Evolutionary conservation across 345 rosid genomes (phyloP).

Genomic region (Eucalyptus curtisii): DNA sequence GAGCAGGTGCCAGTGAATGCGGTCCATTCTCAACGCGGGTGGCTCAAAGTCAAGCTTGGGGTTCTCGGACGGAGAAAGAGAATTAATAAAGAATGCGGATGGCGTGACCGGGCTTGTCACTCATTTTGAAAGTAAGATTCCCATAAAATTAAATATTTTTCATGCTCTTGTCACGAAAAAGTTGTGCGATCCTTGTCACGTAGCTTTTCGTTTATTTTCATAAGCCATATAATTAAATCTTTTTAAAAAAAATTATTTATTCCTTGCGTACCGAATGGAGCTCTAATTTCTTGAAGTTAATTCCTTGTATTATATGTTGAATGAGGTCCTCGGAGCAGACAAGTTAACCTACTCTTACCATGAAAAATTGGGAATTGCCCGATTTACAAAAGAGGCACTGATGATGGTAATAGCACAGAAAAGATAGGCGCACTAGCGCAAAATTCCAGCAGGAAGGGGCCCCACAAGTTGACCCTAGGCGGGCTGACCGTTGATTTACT

Average conservation of each 20-base stretch:
- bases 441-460: not conserved
- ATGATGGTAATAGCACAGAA: not conserved
- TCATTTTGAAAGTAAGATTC: not conserved
- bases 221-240: fast-evolving
- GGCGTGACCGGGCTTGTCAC: not conserved
- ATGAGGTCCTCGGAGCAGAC: not conserved
- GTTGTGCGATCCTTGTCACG: fast-evolving
- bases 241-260: not conserved
- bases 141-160: not conserved
- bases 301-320: not conserved
- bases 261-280: fast-evolving
- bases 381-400: not conserved
- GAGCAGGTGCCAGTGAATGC: not conserved
- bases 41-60: not conserved
- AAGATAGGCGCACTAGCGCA: not conserved
- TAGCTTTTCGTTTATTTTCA: not conserved
- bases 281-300: not conserved
- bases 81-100: not conserved
- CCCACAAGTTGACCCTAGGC: not conserved
- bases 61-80: not conserved
- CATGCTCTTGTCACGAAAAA: not conserved
- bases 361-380: not conserved
- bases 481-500: not conserved
- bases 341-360: not conserved
- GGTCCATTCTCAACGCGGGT: not conserved